phyloP scores from a whole-genome alignment of 768 basidiomycete species.

The Suillus plorans region DNA sequence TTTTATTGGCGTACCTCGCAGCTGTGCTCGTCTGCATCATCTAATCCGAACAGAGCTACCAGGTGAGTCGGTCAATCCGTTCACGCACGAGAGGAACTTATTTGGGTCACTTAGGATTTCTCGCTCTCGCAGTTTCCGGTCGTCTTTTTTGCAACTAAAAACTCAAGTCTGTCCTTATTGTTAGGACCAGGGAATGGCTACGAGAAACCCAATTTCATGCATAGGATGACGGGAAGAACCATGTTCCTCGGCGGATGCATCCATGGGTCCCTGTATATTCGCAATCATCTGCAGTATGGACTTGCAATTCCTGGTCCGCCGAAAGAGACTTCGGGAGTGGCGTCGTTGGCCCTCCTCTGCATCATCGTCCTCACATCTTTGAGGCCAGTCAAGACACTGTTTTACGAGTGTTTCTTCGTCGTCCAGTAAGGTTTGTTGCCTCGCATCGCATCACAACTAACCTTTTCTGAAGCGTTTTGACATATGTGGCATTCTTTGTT shows the following conservation, averaged over 20 bases:
- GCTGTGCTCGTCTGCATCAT: conserved; percentile 61
- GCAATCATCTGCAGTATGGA: conserved; percentile 52
- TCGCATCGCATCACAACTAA: background rate
- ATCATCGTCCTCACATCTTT: conserved; percentile 68
- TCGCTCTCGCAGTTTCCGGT: conserved; percentile 60
- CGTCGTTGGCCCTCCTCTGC: conserved; percentile 62
- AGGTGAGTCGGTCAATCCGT: conserved; percentile 39
- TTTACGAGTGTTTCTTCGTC: conserved; percentile 69
- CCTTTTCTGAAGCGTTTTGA: conserved; percentile 39
- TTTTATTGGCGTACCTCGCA: conserved; percentile 58
- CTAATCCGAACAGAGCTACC: conserved; percentile 70
- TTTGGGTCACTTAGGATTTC: conserved; percentile 45
- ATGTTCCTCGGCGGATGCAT: conserved; percentile 43
- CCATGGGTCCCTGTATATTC: conserved; percentile 72
- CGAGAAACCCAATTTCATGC: conserved; percentile 58
- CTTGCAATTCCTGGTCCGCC: conserved; percentile 63
- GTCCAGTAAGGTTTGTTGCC: conserved; percentile 56
- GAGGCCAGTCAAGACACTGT: conserved; percentile 55
- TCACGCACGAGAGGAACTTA: background rate
- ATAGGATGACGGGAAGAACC: conserved; percentile 58
- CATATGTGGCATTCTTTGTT: conserved; percentile 58
- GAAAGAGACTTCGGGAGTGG: conserved; percentile 76
- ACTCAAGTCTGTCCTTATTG: conserved; percentile 45
- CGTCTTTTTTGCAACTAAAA: conserved; percentile 58
- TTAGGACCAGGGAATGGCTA: conserved; percentile 49